Evolutionary conservation across 75 land plant genomes (phyloP), one percentile per base, ranked within the genome.

Genomic region (Picea sitchensis): DNA sequence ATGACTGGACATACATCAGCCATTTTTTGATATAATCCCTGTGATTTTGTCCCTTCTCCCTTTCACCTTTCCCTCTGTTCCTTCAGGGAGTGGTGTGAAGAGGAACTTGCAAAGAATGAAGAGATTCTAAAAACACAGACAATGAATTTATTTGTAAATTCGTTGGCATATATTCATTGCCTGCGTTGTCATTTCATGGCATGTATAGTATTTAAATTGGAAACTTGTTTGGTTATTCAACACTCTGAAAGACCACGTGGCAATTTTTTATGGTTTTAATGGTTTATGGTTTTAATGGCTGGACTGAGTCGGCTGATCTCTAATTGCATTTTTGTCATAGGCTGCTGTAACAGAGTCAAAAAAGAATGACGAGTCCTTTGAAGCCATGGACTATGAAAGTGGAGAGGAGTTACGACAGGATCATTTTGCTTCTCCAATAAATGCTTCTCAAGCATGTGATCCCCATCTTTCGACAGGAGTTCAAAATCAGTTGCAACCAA

Each of bases 371-470:
- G 72, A 68, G 44, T 15, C 72, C 13, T 68, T 34, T 68, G 72
- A 68, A 34, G 44, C 44, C 47, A 68, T 68, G 72, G 72, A 68
- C 17, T 41, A 68, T 30, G 47, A 68, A 13, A 36, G 72, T 68
- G 72, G 44, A 6, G 51, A 68, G n/a, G 72, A 38, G 5, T 68
- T 41, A 4, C 44, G n/a, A 14, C 72, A 36, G 18, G 72, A 68
- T 38, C 15, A 20, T 68, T 38, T 38, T 68, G 38, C 72, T 17
- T 68, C 72, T 68, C 47, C 36, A 68, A 41, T 38, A 18, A 68
- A 68, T 68, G n/a, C 38, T 14, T 4, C 72, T 18, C 38, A 34
- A 20, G n/a, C 4, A 68, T 38, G 20, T 36, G 18, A 68, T 68
- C 14, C 72, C 21, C 21, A 36, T 68, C 14, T 34, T 36, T 68